Conservation (phyloP, 345 rosid genomes). For the Eucalyptus paniculata region DNA sequence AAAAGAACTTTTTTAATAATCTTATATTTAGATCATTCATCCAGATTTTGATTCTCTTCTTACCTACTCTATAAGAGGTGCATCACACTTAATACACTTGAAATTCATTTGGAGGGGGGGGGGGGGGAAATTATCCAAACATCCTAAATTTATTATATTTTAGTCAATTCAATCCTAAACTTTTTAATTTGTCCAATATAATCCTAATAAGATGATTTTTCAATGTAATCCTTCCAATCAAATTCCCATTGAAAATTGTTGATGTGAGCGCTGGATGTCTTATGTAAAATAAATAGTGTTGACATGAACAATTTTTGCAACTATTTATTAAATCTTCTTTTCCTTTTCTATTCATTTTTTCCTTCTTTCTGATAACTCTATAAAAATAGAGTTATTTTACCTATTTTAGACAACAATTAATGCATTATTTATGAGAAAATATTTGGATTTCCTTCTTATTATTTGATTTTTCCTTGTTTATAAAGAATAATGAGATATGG, state of each 20-base stretch:
- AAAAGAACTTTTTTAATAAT: background rate
- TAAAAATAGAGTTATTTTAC: no score
- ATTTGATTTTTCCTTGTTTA: no score
- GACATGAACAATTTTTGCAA: background rate
- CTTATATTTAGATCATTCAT: background rate
- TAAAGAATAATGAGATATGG: no score
- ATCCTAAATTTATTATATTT: fast-evolving
- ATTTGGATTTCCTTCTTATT: no score
- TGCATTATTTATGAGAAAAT: no score
- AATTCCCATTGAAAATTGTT: fast-evolving
- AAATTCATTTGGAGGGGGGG: background rate
- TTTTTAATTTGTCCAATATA: background rate
- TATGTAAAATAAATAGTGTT: fast-evolving
- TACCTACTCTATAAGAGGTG: background rate
- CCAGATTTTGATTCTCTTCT: background rate
- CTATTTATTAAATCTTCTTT: background rate
- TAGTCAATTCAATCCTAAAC: fast-evolving
- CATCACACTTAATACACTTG: background rate
- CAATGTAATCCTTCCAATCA: fast-evolving
- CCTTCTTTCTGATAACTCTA: no score
- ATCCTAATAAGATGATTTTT: background rate
- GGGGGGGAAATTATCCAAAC: fast-evolving
- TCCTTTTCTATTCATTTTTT: background rate
- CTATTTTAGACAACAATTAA: no score
- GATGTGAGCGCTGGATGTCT: fast-evolving